Evolutionary conservation across 768 basidiomycete genomes (phyloP).

Genomic region (Podaxis rugospora): DNA sequence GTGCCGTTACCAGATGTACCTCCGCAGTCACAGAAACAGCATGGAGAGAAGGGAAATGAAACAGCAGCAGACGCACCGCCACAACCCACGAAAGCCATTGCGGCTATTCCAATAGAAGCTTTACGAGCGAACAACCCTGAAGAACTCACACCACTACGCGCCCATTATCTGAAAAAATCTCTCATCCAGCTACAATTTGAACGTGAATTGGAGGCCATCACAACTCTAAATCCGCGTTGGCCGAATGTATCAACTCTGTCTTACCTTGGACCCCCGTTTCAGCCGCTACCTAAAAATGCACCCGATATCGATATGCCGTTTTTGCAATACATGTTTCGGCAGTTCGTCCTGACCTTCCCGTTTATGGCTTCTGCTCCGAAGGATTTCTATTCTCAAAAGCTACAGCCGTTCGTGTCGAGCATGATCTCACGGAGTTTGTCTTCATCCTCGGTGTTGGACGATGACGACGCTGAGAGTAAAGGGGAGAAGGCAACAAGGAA

Average conservation of each 20-base stretch:
- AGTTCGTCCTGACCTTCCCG: slow-evolving; percentile 92
- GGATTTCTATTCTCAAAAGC: slow-evolving; percentile 90
- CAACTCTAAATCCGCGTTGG: slow-evolving; percentile 26
- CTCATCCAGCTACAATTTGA: slow-evolving; percentile 84
- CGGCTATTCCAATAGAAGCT: slow-evolving; percentile 6
- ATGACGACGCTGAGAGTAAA: slow-evolving; percentile 38
- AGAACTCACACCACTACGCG: slow-evolving; percentile 79
- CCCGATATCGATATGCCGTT: slow-evolving; percentile 76
- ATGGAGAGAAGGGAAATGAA: background rate
- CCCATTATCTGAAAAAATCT: slow-evolving; percentile 98
- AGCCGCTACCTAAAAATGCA: slow-evolving; percentile 57
- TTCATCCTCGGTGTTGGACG: slow-evolving; percentile 43
- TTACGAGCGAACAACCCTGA: slow-evolving; percentile 2
- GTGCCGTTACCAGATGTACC: background rate
- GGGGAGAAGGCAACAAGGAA: slow-evolving; percentile 55
- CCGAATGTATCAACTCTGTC: slow-evolving; percentile 62
- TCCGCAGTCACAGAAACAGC: background rate
- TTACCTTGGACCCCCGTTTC: slow-evolving; percentile 86
- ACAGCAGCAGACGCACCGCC: background rate
- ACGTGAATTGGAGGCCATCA: slow-evolving; percentile 72
- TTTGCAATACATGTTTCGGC: slow-evolving; percentile 83
- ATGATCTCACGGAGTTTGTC: slow-evolving; percentile 78
- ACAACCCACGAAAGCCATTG: background rate
- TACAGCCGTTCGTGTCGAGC: slow-evolving; percentile 90
- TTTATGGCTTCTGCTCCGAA: slow-evolving; percentile 88